Evolutionary conservation across 495 filamentous ascomycete genomes (phyloP), one percentile per base, ranked within the genome.

Genomic region (Penicillium mononematosum): DNA sequence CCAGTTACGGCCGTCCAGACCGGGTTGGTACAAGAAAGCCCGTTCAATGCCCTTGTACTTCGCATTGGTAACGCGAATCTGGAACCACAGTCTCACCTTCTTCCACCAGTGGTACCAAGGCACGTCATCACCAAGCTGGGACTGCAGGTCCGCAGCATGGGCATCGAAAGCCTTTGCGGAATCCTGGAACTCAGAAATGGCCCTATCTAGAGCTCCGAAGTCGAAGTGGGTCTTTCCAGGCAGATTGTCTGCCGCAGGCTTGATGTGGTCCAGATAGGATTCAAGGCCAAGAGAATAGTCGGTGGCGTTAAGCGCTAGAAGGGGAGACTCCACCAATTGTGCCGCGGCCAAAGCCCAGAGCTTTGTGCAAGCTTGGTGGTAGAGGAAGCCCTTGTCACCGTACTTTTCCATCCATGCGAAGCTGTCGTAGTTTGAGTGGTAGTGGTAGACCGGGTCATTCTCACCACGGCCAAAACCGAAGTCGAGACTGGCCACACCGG

Each of bases 41-140:
- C 83, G 73, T 58, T 88, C 85, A 25, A 87, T 70, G n/a, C 66
- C 63, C 67, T 86, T 85, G 70, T 86, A 87, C 60, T 82, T 82
- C 32, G 74, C 74, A 64, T 87, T 88, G 45, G 82, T 75, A 12
- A 61, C 69, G 16, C 77, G 75, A 27, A 84, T 76, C 49, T 75
- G 72, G 55, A 75, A 76, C 59, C 80, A 83, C 10, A 93, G 79
- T 65, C 75, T 76, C 1, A 87, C 70, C 70, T 83, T 86, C 68
- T 80, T 79, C 73, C 84, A 85, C 87, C 85, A 88, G 58, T 86
- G 81, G 81, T 90, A 92, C 90, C 91, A 92, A 7, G 90, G 87
- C 60, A 83, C 62, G 10, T 76, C 51, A 72, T 80, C 63, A 63
- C 76, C 60, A 67, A 81, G 73, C 71, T 78, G 55, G 68, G 73